Evolutionary conservation across 106 monocot genomes (phyloP), one percentile per base, ranked within the genome.

Genomic region (Dactylorhiza incarnata): DNA sequence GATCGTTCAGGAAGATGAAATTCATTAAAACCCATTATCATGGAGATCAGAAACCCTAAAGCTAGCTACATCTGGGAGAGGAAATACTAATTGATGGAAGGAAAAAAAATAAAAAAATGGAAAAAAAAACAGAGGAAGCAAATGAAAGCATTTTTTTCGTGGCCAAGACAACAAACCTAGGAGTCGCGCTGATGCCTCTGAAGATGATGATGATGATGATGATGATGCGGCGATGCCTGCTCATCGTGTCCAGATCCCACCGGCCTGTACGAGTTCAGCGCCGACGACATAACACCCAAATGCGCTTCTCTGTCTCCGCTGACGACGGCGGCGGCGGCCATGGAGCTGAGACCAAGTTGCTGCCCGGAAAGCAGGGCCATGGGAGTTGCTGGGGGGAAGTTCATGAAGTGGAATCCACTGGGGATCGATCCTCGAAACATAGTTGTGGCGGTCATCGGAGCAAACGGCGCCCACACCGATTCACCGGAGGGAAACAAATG

Each of bases 391-490:
- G 86, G 17, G 58, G 58, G 90, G 68, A 94, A 90, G 76, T 94
- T 94, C 94, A 94, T 87, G 68, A 89, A 87, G 48, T 90, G 89
- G 25, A 89, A 53, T 2, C 84, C 86, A 22, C 82, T 75, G 1
- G 86, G 51, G 48, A 86, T 66, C 17, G 83, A 73, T 6, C 80
- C 65, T 29, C 65, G 65, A 66, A 66, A 66, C 65, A 66, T 66
- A 7, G 25, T 12, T 2, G 51, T 14, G 14, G 51, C 51, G 12
- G 12, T 4, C 3, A 12, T 23, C 65, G 9, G 9, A 2, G 65
- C 9, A 29, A 0, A 58, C 0, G n/a, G 25, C 13, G 65, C 9
- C 65, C 65, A 66, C 26, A 29, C 24, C 0, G 65, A 26, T 29
- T 66, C 65, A 0, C 65, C 65, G 26, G 65, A 8, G 26, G 65